Evolutionary conservation across 176 grass and related monocot species (phyloP).

Genomic region (Puccinellia tenuiflora): DNA sequence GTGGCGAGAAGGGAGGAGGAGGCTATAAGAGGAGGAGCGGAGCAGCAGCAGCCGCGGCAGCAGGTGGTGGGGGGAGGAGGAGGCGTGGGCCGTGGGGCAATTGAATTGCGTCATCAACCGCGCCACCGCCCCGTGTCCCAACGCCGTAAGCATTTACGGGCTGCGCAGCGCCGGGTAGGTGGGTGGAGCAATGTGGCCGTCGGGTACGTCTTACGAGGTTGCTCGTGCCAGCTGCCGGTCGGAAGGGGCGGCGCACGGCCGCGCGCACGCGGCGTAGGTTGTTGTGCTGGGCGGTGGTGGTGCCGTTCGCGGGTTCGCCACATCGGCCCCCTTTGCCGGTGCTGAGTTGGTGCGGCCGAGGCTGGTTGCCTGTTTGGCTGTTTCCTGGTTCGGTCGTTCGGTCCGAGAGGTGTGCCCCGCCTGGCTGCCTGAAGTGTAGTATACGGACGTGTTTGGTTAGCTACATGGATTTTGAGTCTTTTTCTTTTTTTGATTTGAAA

Average conservation of each 20-base stretch:
- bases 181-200: not conserved
- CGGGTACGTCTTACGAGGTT: not conserved
- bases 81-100: slow-evolving; percentile 27
- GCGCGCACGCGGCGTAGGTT: not conserved
- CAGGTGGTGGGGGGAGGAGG: slow-evolving; percentile 12
- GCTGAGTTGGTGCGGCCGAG: no score
- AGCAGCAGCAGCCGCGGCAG: slow-evolving; percentile 14
- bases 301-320: not conserved
- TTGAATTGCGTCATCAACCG: slow-evolving; percentile 67
- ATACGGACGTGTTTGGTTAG: no score
- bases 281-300: not conserved
- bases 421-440: no score
- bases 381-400: no score
- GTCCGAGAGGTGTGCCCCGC: no score
- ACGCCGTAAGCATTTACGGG: slow-evolving; percentile 28
- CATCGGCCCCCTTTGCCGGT: no score
- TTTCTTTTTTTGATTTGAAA: no score
- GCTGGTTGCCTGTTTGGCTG: no score
- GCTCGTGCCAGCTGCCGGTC: not conserved
- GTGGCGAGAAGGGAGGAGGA: not conserved
- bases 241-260: not conserved
- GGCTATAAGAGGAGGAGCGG: slow-evolving; percentile 6
- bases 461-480: no score
- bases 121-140: slow-evolving; percentile 32
- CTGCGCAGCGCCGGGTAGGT: not conserved